Evolutionary conservation across 1,139 yeast species (phyloP), one percentile per base, ranked within the genome.

Genomic region (Suhomyces ambrosiae): DNA sequence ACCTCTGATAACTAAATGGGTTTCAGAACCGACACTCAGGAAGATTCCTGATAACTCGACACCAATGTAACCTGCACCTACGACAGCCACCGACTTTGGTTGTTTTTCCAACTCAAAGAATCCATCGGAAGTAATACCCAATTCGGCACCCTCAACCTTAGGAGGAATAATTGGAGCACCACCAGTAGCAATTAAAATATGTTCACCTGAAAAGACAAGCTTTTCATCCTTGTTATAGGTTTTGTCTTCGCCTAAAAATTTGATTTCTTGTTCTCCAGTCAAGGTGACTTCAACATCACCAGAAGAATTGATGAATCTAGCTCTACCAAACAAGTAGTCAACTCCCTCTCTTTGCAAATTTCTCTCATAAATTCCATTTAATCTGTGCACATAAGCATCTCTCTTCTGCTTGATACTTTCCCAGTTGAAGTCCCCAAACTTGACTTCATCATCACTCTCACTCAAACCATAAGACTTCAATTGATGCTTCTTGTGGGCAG

Each of bases 11-110:
- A 90, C 78, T 61, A 92, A 63, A 59, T 86, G 90, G 33, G 96
- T 84, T 51, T 92, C 88, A n/a, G 90, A 61, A 10, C 95, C 96
- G 44, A 92, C 74, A 22, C 89, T 88, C 47, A 84, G 75, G 79
- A 92, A 92, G 31, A 92, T 88, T 47, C 98, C 98, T 4, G 97
- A 86, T 39, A 92, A 76, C 66, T 92, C 99, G 32, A 89, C 86
- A 40, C 96, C 97, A 60, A 92, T 92, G 68, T 92, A 92, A 32
- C 99, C 99, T 26, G 97, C 97, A 50, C 99, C 99, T 11, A 92
- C 96, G 47, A 94, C 75, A 2, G 95, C 97, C 19, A 92, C 98
- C 36, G 81, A 74, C 63, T 87, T 83, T 33, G 98, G 98, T 65
- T 90, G 97, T 32, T 69, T 58, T 44, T 75, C 81, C 49, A 92